Base-by-base conservation (phyloP, 1,284 basidiomycete species). In the Austroboletus rostrupii region DNA sequence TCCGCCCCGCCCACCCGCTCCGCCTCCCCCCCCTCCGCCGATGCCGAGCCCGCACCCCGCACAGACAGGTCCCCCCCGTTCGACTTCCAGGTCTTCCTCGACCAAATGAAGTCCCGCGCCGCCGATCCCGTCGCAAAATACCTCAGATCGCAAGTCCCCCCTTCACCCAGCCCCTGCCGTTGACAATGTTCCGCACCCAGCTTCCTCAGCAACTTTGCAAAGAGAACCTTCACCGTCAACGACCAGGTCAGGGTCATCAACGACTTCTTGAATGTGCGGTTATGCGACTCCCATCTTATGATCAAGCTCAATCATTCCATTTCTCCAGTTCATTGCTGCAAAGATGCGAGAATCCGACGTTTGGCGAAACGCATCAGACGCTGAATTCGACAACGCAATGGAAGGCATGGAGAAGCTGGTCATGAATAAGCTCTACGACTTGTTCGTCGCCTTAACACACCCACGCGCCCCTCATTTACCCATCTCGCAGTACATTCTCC, bases 371-470 rank as follows among this genome's bases (percentile, higher is more conserved):
- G 80, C 79, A 5, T 76, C 81, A 5, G 85, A 91, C 21, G 73
- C 73, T 5, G 95, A 99, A 66, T 97, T 99, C 60, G 97, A 98
- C 53, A 95, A 97, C 60, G 93, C 95, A 0, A 83, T 93, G 73
- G 96, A 99, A 71, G 95, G 94, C 46, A 98, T 99, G 92, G 96
- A 99, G 77, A 99, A 99, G 71, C 81, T 99, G 11, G 93, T 99
- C 60, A 99, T 99, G 97, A 99, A 99, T 62, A 78, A 95, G 44
- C 74, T 98, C 48, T 98, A 97, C 69, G 92, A 92, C 57, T 93
- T 87, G 91, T 92, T 61, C 54, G 56, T 57, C 50, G 5, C 43
- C 47, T 39, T 23, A 17, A 12, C 28, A 50, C 55, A 3, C 31
- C 21, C 47, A 32, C 14, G 2, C 31, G 8, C 44, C 23, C 42